These are phyloP conservation scores for Penicillium antarcticum DNA, from an alignment of 495 filamentous ascomycete genomes.

Conservation along the genomic window DNA sequence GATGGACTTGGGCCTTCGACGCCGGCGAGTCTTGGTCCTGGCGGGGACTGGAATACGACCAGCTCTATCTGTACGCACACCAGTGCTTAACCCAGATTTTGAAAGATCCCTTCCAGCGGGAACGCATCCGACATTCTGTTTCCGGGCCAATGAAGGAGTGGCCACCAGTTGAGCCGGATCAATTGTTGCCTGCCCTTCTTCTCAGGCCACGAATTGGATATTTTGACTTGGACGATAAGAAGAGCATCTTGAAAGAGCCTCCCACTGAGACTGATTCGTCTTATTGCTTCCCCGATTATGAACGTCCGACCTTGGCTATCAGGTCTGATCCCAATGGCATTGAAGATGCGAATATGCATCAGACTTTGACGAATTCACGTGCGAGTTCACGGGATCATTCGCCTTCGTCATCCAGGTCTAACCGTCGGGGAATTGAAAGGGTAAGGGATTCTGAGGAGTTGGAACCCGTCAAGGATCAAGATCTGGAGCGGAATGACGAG, in stretches of 20 bases:
- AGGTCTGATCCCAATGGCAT: not conserved
- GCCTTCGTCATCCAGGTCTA: too few species aligned
- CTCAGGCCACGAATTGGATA: not conserved
- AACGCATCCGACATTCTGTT: constrained; percentile 10
- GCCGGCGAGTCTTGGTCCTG: constrained; percentile 10
- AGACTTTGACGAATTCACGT: too few species aligned
- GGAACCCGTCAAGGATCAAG: not conserved
- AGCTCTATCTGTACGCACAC: constrained; percentile 18
- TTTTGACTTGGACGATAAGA: not conserved
- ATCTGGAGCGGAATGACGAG: not conserved
- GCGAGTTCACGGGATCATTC: too few species aligned
- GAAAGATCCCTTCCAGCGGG: constrained; percentile 4
- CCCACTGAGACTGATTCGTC: not conserved
- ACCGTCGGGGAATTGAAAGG: too few species aligned
- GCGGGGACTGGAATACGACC: constrained; percentile 1
- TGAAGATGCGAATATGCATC: not conserved
- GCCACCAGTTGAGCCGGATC: too few species aligned
- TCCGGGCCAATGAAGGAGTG: too few species aligned
- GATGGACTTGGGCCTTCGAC: constrained; percentile 23
- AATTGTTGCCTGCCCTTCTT: too few species aligned
- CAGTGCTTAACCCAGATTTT: constrained; percentile 15
- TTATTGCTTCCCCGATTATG: constrained; percentile 3
- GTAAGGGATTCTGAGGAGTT: not conserved
- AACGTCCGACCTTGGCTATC: constrained; percentile 11
- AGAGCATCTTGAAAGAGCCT: not conserved